Percentiles rank a stretch among this genome's conserved stretches.
phyloP scores from a whole-genome alignment of 306 rosid genomes.

The Acmispon strigosus region DNA sequence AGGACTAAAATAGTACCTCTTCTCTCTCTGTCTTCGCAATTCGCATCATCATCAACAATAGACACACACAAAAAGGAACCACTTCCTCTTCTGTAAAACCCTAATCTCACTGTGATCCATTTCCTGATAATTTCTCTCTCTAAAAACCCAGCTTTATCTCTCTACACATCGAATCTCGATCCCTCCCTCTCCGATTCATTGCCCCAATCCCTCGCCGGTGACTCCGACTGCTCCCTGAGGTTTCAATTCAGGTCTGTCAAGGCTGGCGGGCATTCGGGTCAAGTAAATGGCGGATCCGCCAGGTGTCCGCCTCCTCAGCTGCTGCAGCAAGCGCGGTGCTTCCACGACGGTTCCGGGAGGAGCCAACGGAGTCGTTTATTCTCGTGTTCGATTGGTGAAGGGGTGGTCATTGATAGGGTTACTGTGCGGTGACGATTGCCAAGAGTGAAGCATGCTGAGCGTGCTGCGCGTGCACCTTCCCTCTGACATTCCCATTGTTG shows the following conservation, averaged over 20 bases:
- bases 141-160: conserved; percentile 9
- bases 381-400: conserved; percentile 17
- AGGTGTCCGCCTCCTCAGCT: conserved; percentile 50
- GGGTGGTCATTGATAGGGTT: conserved; percentile 22
- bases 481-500: conserved; percentile 97
- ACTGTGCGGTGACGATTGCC: conserved; percentile 37
- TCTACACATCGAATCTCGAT: conserved; percentile 24
- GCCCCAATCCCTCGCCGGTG: conserved; percentile 17
- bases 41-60: neutral
- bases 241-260: conserved; percentile 28
- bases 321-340: conserved; percentile 22
- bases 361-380: conserved; percentile 25
- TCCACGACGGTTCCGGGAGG: conserved; percentile 2
- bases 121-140: neutral
- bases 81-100: conserved; percentile 53
- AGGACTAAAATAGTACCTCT: too few relatives aligned
- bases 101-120: conserved; percentile 45
- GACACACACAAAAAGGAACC: too few relatives aligned
- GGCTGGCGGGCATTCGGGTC: conserved; percentile 67
- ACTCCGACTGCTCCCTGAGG: conserved; percentile 15
- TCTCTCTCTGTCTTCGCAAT: neutral
- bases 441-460: conserved; percentile 93
- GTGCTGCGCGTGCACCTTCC: conserved; percentile 98
- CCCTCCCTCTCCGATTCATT: conserved; percentile 5
- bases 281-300: conserved; percentile 96